phyloP scores from a whole-genome alignment of 306 rosid genomes.

The Canavalia gladiata region DNA sequence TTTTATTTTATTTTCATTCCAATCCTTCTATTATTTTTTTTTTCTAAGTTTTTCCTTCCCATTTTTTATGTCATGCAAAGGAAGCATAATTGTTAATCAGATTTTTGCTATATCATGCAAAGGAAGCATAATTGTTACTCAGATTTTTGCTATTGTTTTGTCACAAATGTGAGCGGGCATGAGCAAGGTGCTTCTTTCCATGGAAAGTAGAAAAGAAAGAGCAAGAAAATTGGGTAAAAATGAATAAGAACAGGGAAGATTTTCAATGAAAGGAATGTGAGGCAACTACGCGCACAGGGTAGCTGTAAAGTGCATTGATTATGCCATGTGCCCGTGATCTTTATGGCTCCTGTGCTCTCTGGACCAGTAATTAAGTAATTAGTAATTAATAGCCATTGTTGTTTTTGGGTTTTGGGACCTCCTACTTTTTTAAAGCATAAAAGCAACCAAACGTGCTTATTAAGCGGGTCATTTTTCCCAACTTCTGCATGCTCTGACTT shows the following conservation, averaged over 20 bases:
- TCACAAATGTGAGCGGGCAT: not conserved
- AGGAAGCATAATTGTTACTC: no score
- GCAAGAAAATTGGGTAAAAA: slow-evolving; percentile 13
- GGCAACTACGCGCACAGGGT: slow-evolving; percentile 41
- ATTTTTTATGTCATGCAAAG: no score
- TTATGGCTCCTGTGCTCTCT: slow-evolving; percentile 16
- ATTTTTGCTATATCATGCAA: no score
- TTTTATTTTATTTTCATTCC: no score
- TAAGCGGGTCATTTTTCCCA: not conserved
- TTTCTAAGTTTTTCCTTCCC: no score
- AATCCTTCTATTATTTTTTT: no score
- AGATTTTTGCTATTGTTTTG: no score
- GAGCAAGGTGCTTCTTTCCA: not conserved
- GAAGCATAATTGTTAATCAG: no score
- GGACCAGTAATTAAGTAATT: slow-evolving; percentile 1
- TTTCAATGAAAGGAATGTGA: slow-evolving; percentile 52
- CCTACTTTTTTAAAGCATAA: slow-evolving; percentile 10
- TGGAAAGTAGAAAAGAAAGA: not conserved
- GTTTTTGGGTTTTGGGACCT: not conserved
- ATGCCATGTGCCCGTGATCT: slow-evolving; percentile 53
- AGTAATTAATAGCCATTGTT: not conserved
- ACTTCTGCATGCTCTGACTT: not conserved
- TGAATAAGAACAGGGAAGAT: not conserved
- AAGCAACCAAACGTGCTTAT: slow-evolving; percentile 27
- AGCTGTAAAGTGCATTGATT: slow-evolving; percentile 58